Evolutionary conservation across 179 eudicot species (phyloP), one percentile per base, ranked within the genome.

Genomic region (Beta lomatogona): DNA sequence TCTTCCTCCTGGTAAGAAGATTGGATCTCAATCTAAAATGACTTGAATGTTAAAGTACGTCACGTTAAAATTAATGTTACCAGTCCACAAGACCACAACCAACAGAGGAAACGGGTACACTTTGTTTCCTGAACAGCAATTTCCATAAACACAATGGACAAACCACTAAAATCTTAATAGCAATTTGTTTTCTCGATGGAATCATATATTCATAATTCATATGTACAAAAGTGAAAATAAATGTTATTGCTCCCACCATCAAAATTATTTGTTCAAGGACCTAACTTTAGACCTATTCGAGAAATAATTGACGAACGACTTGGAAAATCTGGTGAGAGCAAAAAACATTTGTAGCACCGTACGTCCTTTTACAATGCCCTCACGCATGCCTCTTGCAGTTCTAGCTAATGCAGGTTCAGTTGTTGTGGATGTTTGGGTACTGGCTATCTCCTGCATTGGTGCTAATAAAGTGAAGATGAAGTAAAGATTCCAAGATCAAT

Each of bases 381-480:
- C 93, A 61, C 86, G 87, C 31, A 87, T 63, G 79, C 83, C 79
- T 83, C 92, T 90, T 64, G 95, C 97, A 57, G 89, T 77, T 81
- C 83, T 89, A 87, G 97, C 95, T 78, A 92, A 58, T 55, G 61
- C 87, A 15, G 90, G 94, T 70, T 82, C 91, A 81, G 84, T 75
- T 58, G 52, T 84, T 53, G 57, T 81, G 76, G 52, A 80, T 22
- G 85, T 58, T 80, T 78, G 78, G 77, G 73, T 78, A 66, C 83
- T 85, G 79, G 64, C 74, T 71, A 80, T 81, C 81, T 73, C 94
- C 98, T 95, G 97, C 91, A 88, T 79, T 36, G 92, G 85, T 79
- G 85, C 97, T 91, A 93, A 84, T 76, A 80, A 88, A 91, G 97
- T 90, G 87, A 92, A 88, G 84, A 89, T 89, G 76, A 72, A 88